Evolutionary conservation across 2,329 filamentous ascomycete genomes (phyloP).

Genomic region (Alternaria sp.): DNA sequence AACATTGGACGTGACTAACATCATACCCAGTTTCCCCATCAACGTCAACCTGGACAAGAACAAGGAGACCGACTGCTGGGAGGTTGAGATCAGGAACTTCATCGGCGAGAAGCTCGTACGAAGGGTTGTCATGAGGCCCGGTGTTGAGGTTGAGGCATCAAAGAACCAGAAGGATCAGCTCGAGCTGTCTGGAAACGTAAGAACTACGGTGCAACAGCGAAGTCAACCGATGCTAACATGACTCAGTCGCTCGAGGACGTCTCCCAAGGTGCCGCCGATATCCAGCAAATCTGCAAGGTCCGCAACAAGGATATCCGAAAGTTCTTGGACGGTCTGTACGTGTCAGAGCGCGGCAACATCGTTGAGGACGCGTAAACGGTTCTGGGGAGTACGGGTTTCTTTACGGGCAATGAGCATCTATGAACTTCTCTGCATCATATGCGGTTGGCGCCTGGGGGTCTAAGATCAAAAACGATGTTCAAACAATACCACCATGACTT

Average conservation of each 20-base stretch:
- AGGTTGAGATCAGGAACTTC: conserved; percentile 93
- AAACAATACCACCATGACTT: conserved; percentile 48
- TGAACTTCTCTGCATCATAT: conserved; percentile 53
- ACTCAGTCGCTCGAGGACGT: conserved; percentile 83
- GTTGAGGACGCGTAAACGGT: conserved; percentile 65
- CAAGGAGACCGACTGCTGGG: conserved; percentile 82
- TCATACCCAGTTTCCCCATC: conserved; percentile 81
- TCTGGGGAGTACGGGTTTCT: conserved; percentile 49
- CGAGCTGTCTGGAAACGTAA: conserved; percentile 80
- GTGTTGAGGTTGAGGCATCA: conserved; percentile 90
- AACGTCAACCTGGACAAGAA: conserved; percentile 99
- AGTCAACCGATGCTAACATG: conserved; percentile 29
- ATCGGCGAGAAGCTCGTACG: conserved; percentile 95
- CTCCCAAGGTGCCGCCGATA: conserved; percentile 97
- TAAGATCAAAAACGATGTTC: conserved; percentile 53
- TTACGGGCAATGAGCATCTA: conserved; percentile 54
- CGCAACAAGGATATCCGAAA: conserved; percentile 99
- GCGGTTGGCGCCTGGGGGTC: conserved; percentile 51
- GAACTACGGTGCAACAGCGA: conserved; percentile 12
- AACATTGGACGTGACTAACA: conserved; percentile 27
- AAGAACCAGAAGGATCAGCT: conserved; percentile 98
- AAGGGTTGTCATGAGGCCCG: conserved; percentile 84
- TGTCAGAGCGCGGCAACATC: conserved; percentile 98
- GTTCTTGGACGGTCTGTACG: conserved; percentile 99
- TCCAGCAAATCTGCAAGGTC: conserved; percentile 99